Evolutionary conservation across 768 basidiomycete species (phyloP).

Genomic region (Naganishia randhawae): DNA sequence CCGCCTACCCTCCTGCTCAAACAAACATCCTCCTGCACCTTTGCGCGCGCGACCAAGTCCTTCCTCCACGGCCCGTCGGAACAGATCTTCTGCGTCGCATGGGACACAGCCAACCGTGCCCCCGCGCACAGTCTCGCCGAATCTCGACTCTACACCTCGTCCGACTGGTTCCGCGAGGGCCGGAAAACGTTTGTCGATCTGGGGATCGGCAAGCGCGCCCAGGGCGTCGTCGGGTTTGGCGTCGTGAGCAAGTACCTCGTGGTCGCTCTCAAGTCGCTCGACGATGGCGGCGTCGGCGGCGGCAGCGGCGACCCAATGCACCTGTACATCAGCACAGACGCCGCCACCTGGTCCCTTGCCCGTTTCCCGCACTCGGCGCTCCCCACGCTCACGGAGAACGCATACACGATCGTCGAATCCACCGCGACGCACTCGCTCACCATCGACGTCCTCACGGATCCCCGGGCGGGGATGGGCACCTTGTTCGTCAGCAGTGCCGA

Average conservation of each 20-base stretch:
- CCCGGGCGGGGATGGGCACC: constrained; percentile 66
- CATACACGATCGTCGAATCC: constrained; percentile 92
- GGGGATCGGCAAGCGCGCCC: constrained; percentile 73
- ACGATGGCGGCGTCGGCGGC: constrained; percentile 37
- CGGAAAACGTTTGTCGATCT: constrained; percentile 71
- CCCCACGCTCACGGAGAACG: constrained; percentile 52
- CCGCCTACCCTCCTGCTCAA: constrained; percentile 60
- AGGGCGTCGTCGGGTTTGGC: constrained; percentile 86
- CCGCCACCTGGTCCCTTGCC: constrained; percentile 77
- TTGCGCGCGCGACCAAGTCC: constrained; percentile 78
- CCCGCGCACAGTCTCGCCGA: constrained; percentile 57
- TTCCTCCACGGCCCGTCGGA: constrained; percentile 69
- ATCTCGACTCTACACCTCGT: constrained; percentile 69
- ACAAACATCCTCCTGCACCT: constrained; percentile 76
- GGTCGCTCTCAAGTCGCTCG: constrained; percentile 74
- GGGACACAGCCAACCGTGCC: constrained; percentile 57
- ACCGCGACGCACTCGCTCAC: constrained; percentile 81
- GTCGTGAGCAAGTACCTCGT: constrained; percentile 90
- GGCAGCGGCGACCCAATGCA: constrained; percentile 46
- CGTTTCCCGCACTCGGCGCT: constrained; percentile 72
- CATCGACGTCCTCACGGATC: constrained; percentile 78
- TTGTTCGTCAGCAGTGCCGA: constrained; percentile 94
- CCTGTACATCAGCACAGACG: constrained; percentile 80
- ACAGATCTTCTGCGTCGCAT: constrained; percentile 85
- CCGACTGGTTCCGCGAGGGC: constrained; percentile 70